phyloP scores from a whole-genome alignment of 2,329 filamentous ascomycete species.

The Aspergillus proliferans region DNA sequence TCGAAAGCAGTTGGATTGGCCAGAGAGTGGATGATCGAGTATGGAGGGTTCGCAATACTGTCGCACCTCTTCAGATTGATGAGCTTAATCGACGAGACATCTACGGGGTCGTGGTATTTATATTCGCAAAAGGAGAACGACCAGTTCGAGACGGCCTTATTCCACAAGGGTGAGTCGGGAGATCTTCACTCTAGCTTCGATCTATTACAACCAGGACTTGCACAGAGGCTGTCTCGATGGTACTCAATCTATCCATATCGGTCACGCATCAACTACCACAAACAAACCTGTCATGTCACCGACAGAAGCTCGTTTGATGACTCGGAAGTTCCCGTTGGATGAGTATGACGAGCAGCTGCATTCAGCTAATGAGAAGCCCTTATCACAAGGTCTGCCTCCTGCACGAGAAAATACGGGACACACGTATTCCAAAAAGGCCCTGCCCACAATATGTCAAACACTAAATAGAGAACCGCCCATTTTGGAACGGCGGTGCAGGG shows the following conservation, averaged over 20 bases:
- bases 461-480: neutral
- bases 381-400: constrained; percentile 4
- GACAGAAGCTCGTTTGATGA: constrained; percentile 8
- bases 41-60: neutral
- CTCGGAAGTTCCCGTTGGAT: constrained; percentile 18
- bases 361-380: constrained; percentile 6
- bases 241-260: constrained; percentile 16
- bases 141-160: constrained; percentile 1
- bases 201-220: constrained; percentile 12
- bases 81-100: constrained; percentile 9
- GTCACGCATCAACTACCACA: constrained; percentile 10
- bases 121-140: constrained; percentile 3
- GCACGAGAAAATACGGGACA: constrained; percentile 4
- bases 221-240: neutral
- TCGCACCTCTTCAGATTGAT: constrained; percentile 5
- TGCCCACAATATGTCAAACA: neutral
- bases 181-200: constrained; percentile 18
- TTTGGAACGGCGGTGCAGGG: neutral
- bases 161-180: constrained; percentile 12
- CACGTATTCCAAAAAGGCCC: constrained; percentile 7
- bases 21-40: neutral
- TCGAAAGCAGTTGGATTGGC: constrained; percentile 1
- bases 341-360: constrained; percentile 17
- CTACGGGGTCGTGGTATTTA: neutral
- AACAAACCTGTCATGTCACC: constrained; percentile 17